Percentiles rank a stretch among this genome's conserved stretches.
Conservation (phyloP, 1,284 basidiomycete species). For the Rhodotorula sp. region DNA sequence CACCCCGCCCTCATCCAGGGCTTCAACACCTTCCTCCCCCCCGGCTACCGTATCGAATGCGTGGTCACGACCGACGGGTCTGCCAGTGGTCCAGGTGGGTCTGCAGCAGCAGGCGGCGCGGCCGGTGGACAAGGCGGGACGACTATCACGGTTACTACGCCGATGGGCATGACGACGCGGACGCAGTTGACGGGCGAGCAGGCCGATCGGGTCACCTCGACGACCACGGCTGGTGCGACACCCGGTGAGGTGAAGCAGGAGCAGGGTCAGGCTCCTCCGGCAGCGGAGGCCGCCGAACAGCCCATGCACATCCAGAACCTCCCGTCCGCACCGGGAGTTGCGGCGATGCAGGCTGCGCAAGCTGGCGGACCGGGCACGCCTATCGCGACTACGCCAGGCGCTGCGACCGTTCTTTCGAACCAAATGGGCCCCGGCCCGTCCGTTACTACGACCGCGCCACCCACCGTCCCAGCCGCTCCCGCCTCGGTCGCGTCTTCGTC, state of each 20-base stretch:
- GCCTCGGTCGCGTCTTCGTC: not conserved
- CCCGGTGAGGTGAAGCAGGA: constrained; percentile 8
- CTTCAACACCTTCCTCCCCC: constrained; percentile 97
- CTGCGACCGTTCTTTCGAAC: constrained; percentile 19
- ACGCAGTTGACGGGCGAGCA: constrained; percentile 45
- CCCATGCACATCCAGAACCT: not conserved
- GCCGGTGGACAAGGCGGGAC: constrained; percentile 49
- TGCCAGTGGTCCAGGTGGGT: too few relatives aligned
- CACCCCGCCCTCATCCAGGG: constrained; percentile 93
- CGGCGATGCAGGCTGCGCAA: not conserved
- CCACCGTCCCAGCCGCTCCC: not conserved
- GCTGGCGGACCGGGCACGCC: not conserved
- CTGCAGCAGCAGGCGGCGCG: constrained; percentile 10
- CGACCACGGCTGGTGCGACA: not conserved
- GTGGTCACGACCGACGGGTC: constrained; percentile 63
- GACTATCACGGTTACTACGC: constrained; percentile 83
- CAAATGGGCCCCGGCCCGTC: constrained; percentile 12
- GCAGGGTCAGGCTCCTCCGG: not conserved
- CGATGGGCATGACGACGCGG: constrained; percentile 72
- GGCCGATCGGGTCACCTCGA: not conserved
- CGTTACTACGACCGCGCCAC: not conserved
- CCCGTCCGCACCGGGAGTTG: not conserved
- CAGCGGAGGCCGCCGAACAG: constrained; percentile 17
- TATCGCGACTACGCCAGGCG: constrained; percentile 28
- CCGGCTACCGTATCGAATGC: constrained; percentile 66